A percentile compares a stretch with the other conserved stretches of the same genome.
phyloP scores from a whole-genome alignment of 2,329 filamentous ascomycete species.

The Colletotrichum orbiculare region DNA sequence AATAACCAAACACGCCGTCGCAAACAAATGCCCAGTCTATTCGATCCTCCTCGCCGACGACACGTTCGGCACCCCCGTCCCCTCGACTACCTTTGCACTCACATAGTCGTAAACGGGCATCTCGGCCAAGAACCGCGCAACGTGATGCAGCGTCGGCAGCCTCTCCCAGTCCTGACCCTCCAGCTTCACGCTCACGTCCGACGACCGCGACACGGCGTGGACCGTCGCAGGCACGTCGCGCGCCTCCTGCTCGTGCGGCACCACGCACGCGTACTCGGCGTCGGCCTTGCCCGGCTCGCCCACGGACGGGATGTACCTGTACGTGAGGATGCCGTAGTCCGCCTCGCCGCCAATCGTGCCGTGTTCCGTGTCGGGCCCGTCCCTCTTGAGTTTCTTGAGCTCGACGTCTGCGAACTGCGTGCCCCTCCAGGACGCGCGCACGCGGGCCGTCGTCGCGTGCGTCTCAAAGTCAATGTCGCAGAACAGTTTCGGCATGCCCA shows the following conservation, averaged over 20 bases:
- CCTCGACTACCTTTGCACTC: constrained; percentile 65
- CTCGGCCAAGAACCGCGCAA: constrained; percentile 62
- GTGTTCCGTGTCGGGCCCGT: constrained; percentile 41
- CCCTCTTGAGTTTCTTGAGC: constrained; percentile 47
- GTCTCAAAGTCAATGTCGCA: constrained; percentile 59
- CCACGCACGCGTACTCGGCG: constrained; percentile 60
- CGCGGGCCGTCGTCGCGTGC: constrained; percentile 43
- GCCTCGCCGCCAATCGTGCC: constrained; percentile 35
- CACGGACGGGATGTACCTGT: constrained; percentile 68
- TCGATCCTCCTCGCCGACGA: constrained; percentile 38
- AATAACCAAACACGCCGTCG: not conserved
- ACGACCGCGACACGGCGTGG: constrained; percentile 46
- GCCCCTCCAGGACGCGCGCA: constrained; percentile 56
- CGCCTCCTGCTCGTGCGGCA: constrained; percentile 48
- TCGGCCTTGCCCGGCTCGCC: constrained; percentile 63
- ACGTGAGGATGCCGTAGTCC: constrained; percentile 63
- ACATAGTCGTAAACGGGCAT: constrained; percentile 68
- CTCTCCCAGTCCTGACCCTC: constrained; percentile 62
- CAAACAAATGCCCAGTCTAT: not conserved
- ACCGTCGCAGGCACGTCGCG: constrained; percentile 44
- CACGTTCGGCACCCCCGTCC: constrained; percentile 62
- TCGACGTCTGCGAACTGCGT: constrained; percentile 52
- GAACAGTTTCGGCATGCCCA: constrained; percentile 71
- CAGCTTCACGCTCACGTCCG: constrained; percentile 58
- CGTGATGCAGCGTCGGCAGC: constrained; percentile 70